Evolutionary conservation across 139 green algal genomes (phyloP), one percentile per base, ranked within the genome.

Genomic region (Chlamydomonas sphaeroides): DNA sequence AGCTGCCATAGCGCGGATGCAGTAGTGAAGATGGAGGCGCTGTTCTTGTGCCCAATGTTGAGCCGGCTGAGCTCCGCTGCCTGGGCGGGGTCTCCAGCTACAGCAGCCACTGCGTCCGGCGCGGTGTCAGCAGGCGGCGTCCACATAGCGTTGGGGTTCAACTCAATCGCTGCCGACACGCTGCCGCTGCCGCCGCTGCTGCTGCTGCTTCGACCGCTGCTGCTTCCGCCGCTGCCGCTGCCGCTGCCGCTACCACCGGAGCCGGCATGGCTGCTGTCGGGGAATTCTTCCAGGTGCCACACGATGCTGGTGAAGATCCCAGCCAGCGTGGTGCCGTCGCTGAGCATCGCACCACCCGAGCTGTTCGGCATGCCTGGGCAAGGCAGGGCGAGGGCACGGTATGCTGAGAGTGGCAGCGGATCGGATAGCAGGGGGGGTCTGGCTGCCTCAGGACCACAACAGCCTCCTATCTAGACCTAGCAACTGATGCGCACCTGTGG

Each of bases 11-110:
- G 59, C 59, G 59, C 59, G n/a, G 59, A 35, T 35, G 59, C 59
- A 11, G 59, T 66, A 5, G 59, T 66, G 59, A 66, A 66, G n/a
- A 66, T 36, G 11, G 59, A 66, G 18, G 11, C n/a, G 59, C 59
- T 66, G 59, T 66, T 66, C 59, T 66, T 66, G 59, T 66, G 59
- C 30, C 4, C n/a, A 39, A 66, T 66, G 30, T 66, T 66, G 30
- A 39, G 59, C 59, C 59, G 30, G 59, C 59, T 39, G n/a, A 66
- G 59, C 59, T 66, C 59, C 30, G 59, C 59, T 25, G 59, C 30
- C 59, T 66, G 30, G 59, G 30, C 59, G n/a, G 30, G 7, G 59
- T 66, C 59, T 35, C 59, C 59, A 66, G 30, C 59, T 35, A 25
- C 59, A 21, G 59, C 59, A 66, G 59, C 59, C 26, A 66, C 59